phyloP scores from a whole-genome alignment of 73 alveolate species.

The Paraurostyla sp. region DNA sequence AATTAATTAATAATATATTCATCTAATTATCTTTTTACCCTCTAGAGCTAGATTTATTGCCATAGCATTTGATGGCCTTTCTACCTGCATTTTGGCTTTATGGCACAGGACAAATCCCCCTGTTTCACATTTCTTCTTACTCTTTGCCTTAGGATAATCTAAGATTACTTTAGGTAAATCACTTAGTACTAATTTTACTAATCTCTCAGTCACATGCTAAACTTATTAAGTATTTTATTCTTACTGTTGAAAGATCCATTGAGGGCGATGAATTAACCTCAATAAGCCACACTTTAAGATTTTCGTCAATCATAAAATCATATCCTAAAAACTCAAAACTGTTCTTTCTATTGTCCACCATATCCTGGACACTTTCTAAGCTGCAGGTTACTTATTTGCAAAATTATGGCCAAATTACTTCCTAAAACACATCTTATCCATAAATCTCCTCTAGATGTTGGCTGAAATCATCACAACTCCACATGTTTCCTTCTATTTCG shows the following conservation, averaged over 20 bases:
- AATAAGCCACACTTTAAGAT: conserved; percentile 84
- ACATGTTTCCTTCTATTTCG: conserved; percentile 91
- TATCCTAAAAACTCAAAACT: conserved; percentile 87
- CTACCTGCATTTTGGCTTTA: conserved; percentile 77
- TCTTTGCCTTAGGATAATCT: conserved; percentile 75
- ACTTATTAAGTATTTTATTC: neutral
- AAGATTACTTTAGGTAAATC: conserved; percentile 63
- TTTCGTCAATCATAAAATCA: conserved; percentile 88
- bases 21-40: conserved; percentile 39
- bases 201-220: conserved; percentile 65
- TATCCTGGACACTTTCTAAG: conserved; percentile 70
- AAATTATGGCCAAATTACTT: conserved; percentile 57
- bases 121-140: conserved; percentile 85
- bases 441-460: conserved; percentile 67
- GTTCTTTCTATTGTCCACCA: conserved; percentile 69
- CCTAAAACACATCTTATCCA: conserved; percentile 65
- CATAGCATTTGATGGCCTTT: conserved; percentile 40
- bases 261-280: conserved; percentile 92
- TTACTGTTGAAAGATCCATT: conserved; percentile 71
- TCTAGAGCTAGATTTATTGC: conserved; percentile 30
- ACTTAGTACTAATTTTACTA: conserved; percentile 44
- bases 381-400: conserved; percentile 52
- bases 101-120: conserved; percentile 91
- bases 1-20: neutral
- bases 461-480: conserved; percentile 93